Evolutionary conservation across 2,329 filamentous ascomycete genomes (phyloP).

Genomic region (Ceratocystis huliohia): DNA sequence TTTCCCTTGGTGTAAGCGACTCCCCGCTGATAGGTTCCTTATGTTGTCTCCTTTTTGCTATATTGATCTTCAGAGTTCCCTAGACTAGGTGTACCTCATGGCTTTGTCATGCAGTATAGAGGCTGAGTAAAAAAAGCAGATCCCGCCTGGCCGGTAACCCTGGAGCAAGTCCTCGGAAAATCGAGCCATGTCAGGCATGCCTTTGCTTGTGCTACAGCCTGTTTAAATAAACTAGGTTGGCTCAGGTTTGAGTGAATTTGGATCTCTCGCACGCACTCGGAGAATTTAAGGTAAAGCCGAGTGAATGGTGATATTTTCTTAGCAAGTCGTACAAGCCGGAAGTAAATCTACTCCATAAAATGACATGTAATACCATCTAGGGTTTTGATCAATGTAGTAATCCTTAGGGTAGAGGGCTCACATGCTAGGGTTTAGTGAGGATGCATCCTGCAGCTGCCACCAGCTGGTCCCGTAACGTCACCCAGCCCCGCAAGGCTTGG

Average conservation of each 20-base stretch:
- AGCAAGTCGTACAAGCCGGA: background rate
- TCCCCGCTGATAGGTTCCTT: no score
- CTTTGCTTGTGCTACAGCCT: background rate
- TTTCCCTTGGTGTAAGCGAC: background rate
- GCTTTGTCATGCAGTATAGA: background rate
- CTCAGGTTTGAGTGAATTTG: background rate
- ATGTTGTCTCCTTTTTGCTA: background rate
- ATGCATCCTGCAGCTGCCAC: background rate
- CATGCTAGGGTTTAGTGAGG: background rate
- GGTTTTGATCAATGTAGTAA: no score
- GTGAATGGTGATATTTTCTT: background rate
- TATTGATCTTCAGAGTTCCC: background rate
- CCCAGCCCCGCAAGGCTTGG: conserved; percentile 18
- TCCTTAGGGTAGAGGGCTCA: background rate
- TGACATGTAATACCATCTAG: background rate
- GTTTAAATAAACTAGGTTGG: background rate
- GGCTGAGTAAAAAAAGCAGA: background rate
- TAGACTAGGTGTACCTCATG: background rate
- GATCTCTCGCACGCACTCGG: background rate
- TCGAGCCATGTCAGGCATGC: background rate
- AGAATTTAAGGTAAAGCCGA: background rate
- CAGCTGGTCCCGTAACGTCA: background rate
- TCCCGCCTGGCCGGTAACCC: background rate
- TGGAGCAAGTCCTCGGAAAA: background rate
- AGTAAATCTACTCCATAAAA: background rate